Conservation (phyloP, 768 basidiomycete species). For the Rhizopogon roseolus region DNA sequence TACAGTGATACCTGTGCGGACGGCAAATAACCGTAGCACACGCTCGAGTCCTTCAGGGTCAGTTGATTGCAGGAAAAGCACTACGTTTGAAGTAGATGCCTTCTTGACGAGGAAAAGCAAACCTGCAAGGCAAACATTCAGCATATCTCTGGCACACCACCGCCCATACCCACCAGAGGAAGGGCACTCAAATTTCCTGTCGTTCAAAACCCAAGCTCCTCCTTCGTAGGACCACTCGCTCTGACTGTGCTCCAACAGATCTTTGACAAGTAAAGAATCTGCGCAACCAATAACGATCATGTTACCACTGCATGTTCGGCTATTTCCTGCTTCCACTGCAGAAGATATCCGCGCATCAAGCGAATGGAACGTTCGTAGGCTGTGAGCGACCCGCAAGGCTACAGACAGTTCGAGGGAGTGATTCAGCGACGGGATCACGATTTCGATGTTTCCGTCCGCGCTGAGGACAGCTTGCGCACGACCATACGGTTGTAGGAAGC, state of each 20-base stretch:
- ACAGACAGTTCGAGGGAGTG: constrained; percentile 39
- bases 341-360: constrained; percentile 60
- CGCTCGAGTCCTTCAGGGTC: constrained; percentile 60
- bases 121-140: constrained; percentile 27
- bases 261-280: constrained; percentile 26
- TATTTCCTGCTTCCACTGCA: constrained; percentile 33
- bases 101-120: constrained; percentile 38
- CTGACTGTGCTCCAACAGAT: constrained; percentile 22
- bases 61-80: constrained; percentile 58
- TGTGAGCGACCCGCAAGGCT: constrained; percentile 65
- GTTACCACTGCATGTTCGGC: constrained; percentile 35
- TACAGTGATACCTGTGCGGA: constrained; percentile 71
- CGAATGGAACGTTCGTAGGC: constrained; percentile 61
- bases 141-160: neutral
- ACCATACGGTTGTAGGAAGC: constrained; percentile 28
- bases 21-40: constrained; percentile 69
- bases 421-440: constrained; percentile 46
- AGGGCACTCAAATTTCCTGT: constrained; percentile 12
- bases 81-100: constrained; percentile 21
- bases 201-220: constrained; percentile 10
- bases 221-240: constrained; percentile 17
- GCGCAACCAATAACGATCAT: constrained; percentile 53
- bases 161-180: constrained; percentile 14
- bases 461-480: constrained; percentile 66
- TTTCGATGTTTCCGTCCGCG: constrained; percentile 43